phyloP scores from a whole-genome alignment of 768 basidiomycete species.

The Lentinula raphanica region DNA sequence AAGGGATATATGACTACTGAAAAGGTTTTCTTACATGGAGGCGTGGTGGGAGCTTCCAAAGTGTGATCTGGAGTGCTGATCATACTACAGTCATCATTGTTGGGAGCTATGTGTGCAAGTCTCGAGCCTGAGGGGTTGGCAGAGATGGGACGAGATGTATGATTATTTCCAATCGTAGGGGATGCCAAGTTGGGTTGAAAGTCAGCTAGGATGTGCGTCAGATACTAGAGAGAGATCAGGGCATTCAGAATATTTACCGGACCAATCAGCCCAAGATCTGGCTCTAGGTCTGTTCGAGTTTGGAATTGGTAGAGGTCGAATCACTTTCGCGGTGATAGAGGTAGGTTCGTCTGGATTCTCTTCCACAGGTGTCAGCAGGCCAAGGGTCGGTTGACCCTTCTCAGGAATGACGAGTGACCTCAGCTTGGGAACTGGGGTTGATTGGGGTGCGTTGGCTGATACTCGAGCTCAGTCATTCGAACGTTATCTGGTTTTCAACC shows the following conservation, averaged over 20 bases:
- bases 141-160: not conserved
- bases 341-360: not conserved
- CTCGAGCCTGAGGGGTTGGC: too few relatives aligned
- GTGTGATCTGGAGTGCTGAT: too few relatives aligned
- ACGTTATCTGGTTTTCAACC: not conserved
- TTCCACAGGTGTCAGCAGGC: slow-evolving; percentile 4
- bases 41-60: not conserved
- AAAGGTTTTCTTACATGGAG: not conserved
- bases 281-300: slow-evolving; percentile 1
- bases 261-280: not conserved
- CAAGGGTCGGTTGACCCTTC: not conserved
- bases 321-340: not conserved
- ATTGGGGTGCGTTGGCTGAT: not conserved
- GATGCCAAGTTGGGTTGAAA: not conserved
- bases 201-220: not conserved
- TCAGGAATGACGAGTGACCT: not conserved
- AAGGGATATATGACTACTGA: not conserved
- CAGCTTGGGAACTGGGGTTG: not conserved
- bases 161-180: not conserved
- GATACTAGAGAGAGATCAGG: not conserved
- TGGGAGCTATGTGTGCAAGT: too few relatives aligned
- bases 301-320: not conserved
- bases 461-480: not conserved
- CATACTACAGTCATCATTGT: too few relatives aligned
- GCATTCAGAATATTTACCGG: not conserved